Evolutionary conservation across 2,329 filamentous ascomycete genomes (phyloP).

Genomic region (Aspergillus pseudoglaucus): DNA sequence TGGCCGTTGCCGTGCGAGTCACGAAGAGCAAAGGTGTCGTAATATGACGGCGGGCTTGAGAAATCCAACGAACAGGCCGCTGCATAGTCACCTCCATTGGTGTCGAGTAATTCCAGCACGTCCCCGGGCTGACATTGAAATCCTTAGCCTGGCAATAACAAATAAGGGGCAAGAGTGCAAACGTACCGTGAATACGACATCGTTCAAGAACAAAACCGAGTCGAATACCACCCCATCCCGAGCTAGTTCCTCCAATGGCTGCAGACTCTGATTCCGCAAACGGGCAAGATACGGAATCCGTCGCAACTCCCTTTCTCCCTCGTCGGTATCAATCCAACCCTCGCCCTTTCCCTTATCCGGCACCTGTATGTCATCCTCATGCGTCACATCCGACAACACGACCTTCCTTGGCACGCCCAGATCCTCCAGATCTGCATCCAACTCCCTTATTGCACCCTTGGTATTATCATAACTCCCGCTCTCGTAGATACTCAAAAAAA

Average conservation of each 20-base stretch:
- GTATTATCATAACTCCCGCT: constrained; percentile 64
- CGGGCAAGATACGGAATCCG: constrained; percentile 63
- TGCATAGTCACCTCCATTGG: constrained; percentile 54
- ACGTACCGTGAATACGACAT: constrained; percentile 39
- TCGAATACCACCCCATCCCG: constrained; percentile 49
- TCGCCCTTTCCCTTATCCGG: constrained; percentile 31
- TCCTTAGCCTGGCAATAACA: neutral
- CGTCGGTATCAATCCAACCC: constrained; percentile 60
- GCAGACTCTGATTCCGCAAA: constrained; percentile 58
- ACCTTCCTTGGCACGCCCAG: constrained; percentile 51
- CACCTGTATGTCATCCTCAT: constrained; percentile 49
- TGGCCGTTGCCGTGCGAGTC: constrained; percentile 59
- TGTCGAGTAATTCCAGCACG: constrained; percentile 52
- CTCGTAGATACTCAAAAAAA: constrained; percentile 63
- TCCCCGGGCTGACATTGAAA: constrained; percentile 38
- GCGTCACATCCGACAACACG: constrained; percentile 53
- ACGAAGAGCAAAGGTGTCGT: constrained; percentile 67
- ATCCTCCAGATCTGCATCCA: constrained; percentile 50
- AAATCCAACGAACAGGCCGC: constrained; percentile 68
- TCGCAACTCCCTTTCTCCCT: constrained; percentile 50
- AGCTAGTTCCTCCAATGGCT: constrained; percentile 50
- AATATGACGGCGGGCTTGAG: constrained; percentile 59
- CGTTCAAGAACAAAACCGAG: constrained; percentile 54
- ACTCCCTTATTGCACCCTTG: constrained; percentile 52
- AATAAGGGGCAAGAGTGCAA: neutral